A percentile compares a stretch with the other conserved stretches of the same genome.
Conservation (phyloP, 2,329 filamentous ascomycete genomes). For the Aspergillus brunneoviolaceus region DNA sequence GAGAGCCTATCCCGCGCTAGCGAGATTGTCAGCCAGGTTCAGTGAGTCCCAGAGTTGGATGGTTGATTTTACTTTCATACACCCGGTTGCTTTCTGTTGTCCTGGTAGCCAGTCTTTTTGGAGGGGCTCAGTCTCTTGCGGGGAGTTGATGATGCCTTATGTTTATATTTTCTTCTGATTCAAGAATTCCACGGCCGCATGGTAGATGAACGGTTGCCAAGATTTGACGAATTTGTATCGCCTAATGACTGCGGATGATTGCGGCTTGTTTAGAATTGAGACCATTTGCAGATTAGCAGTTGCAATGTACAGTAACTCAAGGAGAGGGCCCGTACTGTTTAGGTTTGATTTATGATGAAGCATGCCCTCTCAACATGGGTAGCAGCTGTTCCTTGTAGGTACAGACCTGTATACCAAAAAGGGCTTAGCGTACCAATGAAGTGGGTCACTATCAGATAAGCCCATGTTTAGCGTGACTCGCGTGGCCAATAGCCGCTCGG, state of each 20-base stretch:
- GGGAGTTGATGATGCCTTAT: conserved; percentile 14
- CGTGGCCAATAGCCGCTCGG: neutral
- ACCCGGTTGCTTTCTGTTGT: conserved; percentile 11
- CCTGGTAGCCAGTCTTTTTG: conserved; percentile 14
- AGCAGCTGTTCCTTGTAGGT: no score
- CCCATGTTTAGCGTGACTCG: neutral
- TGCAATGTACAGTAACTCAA: conserved; percentile 5
- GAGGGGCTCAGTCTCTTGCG: conserved; percentile 9
- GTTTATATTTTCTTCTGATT: conserved; percentile 18
- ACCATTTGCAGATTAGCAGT: neutral
- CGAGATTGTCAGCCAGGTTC: conserved; percentile 87
- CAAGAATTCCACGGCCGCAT: conserved; percentile 12
- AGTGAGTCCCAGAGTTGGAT: conserved; percentile 40
- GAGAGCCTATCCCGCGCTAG: conserved; percentile 85
- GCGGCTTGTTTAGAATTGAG: conserved; percentile 18
- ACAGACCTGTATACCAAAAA: neutral
- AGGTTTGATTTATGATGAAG: neutral
- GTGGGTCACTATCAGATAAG: neutral
- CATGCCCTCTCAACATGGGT: neutral
- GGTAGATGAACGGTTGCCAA: conserved; percentile 18
- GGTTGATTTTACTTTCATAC: conserved; percentile 17
- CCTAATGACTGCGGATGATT: conserved; percentile 25
- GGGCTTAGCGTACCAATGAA: neutral
- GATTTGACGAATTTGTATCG: conserved; percentile 27
- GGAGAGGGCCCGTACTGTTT: neutral